phyloP scores from a whole-genome alignment of 164 flowering plant species.

The Macadamia integrifolia region DNA sequence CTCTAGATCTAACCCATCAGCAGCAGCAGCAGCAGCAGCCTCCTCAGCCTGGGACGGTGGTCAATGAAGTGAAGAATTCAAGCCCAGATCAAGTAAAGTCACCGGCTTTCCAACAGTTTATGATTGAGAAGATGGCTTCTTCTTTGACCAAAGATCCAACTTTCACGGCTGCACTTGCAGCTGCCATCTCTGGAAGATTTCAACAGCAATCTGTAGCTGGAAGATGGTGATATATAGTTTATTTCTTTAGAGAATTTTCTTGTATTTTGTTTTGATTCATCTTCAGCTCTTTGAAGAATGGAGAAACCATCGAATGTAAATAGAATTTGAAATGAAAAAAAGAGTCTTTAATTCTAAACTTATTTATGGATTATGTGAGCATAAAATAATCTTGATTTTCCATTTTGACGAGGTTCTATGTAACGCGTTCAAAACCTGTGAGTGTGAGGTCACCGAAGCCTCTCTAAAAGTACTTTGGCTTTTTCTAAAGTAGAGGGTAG shows the following conservation, averaged over 20 bases:
- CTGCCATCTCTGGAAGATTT: slow-evolving; percentile 50
- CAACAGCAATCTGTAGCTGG: slow-evolving; percentile 15
- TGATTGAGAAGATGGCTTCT: slow-evolving; percentile 43
- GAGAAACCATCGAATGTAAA: slow-evolving; percentile 1
- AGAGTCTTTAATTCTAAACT: too few species aligned
- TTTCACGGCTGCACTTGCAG: slow-evolving; percentile 55
- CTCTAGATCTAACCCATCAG: slow-evolving; percentile 15
- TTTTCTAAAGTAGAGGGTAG: too few species aligned
- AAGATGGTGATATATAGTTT: neutral
- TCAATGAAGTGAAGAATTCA: neutral
- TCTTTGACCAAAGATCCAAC: slow-evolving; percentile 50
- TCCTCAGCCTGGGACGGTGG: neutral
- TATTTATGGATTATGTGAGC: too few species aligned
- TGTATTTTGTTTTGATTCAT: neutral
- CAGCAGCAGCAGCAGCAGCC: too few species aligned
- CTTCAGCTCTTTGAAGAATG: neutral
- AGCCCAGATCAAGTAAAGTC: slow-evolving; percentile 7
- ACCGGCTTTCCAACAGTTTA: slow-evolving; percentile 26
- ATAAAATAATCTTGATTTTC: too few species aligned
- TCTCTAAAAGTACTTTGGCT: too few species aligned
- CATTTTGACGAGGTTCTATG: too few species aligned
- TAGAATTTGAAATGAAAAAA: neutral
- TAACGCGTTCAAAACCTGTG: too few species aligned
- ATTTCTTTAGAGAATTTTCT: neutral
- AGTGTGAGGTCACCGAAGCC: too few species aligned